phyloP scores from a whole-genome alignment of 2,329 filamentous ascomycete genomes.

The Alternaria viburni region DNA sequence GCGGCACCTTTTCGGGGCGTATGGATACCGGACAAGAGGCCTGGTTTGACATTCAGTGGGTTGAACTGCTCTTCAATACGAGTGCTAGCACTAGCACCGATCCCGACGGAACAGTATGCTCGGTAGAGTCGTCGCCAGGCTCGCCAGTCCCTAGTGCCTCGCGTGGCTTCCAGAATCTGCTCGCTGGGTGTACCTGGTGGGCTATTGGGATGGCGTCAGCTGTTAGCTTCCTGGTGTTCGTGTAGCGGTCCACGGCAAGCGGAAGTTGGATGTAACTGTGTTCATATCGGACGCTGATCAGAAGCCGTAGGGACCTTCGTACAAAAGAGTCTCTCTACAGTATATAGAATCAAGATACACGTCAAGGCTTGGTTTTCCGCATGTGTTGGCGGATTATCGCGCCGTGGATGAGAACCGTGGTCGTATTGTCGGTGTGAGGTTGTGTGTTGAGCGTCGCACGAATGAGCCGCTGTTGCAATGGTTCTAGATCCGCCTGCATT shows the following conservation, averaged over 20 bases:
- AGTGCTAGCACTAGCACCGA: not conserved
- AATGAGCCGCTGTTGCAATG: not conserved
- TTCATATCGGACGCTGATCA: no score
- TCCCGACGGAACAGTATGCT: not conserved
- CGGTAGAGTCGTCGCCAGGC: conserved; percentile 2
- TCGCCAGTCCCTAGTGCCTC: conserved; percentile 2
- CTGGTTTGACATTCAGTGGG: conserved; percentile 17
- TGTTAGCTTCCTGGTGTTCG: not conserved
- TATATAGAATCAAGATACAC: no score
- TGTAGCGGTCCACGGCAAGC: not conserved
- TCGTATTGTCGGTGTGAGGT: not conserved
- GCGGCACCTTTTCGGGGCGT: conserved; percentile 8
- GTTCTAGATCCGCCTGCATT: not conserved
- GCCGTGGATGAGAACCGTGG: not conserved
- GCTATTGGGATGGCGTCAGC: not conserved
- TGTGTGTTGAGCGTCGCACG: not conserved
- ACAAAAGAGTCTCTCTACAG: no score
- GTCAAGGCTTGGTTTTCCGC: no score
- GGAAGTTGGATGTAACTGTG: no score
- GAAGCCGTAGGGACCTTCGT: no score
- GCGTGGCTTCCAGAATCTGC: not conserved
- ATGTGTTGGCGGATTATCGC: not conserved
- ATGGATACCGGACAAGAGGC: conserved; percentile 14
- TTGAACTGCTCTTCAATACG: conserved; percentile 19
- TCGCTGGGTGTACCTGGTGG: not conserved